Evolutionary conservation across 1,139 yeast genomes (phyloP), one percentile per base, ranked within the genome.

Genomic region (Saccharomyces hybrid): DNA sequence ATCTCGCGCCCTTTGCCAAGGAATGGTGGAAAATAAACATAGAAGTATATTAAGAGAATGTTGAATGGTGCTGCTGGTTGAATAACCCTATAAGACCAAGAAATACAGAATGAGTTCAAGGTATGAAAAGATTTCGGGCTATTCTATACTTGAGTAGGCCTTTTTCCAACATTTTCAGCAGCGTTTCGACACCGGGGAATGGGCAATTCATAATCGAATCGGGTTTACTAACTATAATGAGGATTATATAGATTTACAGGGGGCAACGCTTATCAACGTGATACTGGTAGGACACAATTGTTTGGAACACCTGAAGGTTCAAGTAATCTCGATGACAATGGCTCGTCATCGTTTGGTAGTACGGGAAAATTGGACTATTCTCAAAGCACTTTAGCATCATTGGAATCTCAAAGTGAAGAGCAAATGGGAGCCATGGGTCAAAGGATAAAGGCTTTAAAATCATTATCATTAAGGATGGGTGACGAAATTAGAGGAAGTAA

Each of bases 401-500:
- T 90, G 52, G 98, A 91, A 67, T 80, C 90, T 13, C 97, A 91
- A 67, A 86, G 86, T 63, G 88, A 88, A 59, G 90, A 86, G 46
- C 90, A 88, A 57, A 72, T 87, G 68, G 82, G 82, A 52, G 71
- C 78, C 14, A 84, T 91, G 83, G 78, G 83, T 49, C 80, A 82
- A 54, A 88, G 87, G 64, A 84, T 91, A 41, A 76, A 80, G 52
- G 77, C 86, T 63, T 74, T 91, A 58, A 90, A 88, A 70, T 82
- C 80, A 57, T 72, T 88, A 55, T 86, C 96, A 5, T 69, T 81
- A 49, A 79, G 76, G 60, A 90, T 91, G 86, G 97, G 97, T 2
- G 82, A 81, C 49, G 96, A 90, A 68, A 91, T 90, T 61, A 83
- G 88, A 63, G 84, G 83, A 61, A 83, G 91, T 30, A 82, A 83